A percentile compares a stretch with the other conserved stretches of the same genome.
These are phyloP conservation scores for Daldinia decipiens DNA, from an alignment of 495 filamentous ascomycete species.

Conservation along the genomic window DNA sequence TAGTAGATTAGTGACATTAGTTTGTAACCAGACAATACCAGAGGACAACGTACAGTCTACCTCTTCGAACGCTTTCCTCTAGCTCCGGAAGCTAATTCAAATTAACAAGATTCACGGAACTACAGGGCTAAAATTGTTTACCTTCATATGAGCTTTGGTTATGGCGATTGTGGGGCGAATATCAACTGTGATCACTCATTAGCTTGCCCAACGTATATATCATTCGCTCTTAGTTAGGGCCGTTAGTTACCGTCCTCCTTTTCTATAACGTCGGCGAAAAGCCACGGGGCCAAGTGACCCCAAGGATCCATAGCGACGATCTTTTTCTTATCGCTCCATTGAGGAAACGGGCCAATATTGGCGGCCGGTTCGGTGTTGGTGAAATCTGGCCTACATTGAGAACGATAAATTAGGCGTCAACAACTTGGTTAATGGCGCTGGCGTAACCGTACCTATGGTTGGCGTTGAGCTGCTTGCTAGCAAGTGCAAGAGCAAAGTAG, in stretches of 20 bases:
- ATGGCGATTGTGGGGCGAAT: slow-evolving; percentile 94
- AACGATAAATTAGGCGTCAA: slow-evolving; percentile 22
- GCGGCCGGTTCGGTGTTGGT: slow-evolving; percentile 94
- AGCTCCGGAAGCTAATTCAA: slow-evolving; percentile 78
- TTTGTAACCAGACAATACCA: background rate
- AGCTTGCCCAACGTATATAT: slow-evolving; percentile 11
- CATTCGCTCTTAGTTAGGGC: background rate
- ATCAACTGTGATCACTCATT: slow-evolving; percentile 65
- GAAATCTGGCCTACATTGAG: slow-evolving; percentile 74
- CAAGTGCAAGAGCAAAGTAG: slow-evolving; percentile 94
- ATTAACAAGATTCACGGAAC: slow-evolving; percentile 33
- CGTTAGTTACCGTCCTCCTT: slow-evolving; percentile 64
- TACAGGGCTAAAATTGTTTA: slow-evolving; percentile 26
- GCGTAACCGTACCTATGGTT: slow-evolving; percentile 70
- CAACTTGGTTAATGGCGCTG: background rate
- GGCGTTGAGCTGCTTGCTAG: slow-evolving; percentile 83
- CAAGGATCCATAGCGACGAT: slow-evolving; percentile 98
- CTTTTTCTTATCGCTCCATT: slow-evolving; percentile 92
- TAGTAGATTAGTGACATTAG: slow-evolving; percentile 39
- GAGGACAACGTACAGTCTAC: slow-evolving; percentile 65
- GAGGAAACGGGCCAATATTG: slow-evolving; percentile 84
- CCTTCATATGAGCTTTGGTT: slow-evolving; percentile 95
- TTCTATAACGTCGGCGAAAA: slow-evolving; percentile 74
- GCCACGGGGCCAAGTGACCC: slow-evolving; percentile 88
- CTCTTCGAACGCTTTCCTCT: slow-evolving; percentile 82